These are phyloP conservation scores for Geosmithia putterillii DNA, from an alignment of 2,329 filamentous ascomycete genomes.

Conservation along the genomic window DNA sequence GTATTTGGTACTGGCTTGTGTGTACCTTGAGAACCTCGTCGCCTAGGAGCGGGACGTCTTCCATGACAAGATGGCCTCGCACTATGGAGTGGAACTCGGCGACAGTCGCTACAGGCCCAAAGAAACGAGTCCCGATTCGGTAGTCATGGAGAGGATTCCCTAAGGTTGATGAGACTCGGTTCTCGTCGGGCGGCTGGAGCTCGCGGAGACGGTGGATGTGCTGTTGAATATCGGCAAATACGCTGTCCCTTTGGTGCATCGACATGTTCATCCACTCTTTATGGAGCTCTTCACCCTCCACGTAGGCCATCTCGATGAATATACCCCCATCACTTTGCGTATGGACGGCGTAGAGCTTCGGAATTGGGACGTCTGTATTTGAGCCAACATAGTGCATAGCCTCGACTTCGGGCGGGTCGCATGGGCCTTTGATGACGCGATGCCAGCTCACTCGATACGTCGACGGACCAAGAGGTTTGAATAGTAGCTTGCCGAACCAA, in stretches of 20 bases:
- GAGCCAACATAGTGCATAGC: slow-evolving; percentile 15
- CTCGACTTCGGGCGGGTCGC: slow-evolving; percentile 13
- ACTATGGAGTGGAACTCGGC: slow-evolving; percentile 12
- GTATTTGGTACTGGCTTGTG: slow-evolving; percentile 8
- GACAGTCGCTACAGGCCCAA: slow-evolving; percentile 10
- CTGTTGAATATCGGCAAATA: slow-evolving; percentile 11
- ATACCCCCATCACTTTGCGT: slow-evolving; percentile 5
- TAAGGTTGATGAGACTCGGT: slow-evolving; percentile 12
- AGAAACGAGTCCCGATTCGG: slow-evolving; percentile 12
- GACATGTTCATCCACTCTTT: slow-evolving; percentile 9
- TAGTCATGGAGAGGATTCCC: slow-evolving; percentile 12
- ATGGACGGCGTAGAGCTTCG: slow-evolving; percentile 12
- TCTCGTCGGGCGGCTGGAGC: slow-evolving; percentile 10
- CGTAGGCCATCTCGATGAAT: slow-evolving; percentile 15
- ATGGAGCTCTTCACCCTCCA: slow-evolving; percentile 8
- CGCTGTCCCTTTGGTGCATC: slow-evolving; percentile 6
- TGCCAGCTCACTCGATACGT: slow-evolving; percentile 13
- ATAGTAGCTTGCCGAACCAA: slow-evolving; percentile 14
- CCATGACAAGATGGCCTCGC: slow-evolving; percentile 9
- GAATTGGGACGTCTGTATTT: slow-evolving; percentile 14
- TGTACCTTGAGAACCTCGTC: slow-evolving; percentile 11
- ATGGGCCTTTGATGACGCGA: slow-evolving; percentile 16
- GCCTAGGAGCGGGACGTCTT: slow-evolving; percentile 11
- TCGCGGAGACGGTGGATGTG: slow-evolving; percentile 10
- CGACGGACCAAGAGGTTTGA: slow-evolving; percentile 5